These are phyloP conservation scores for Populus nigra DNA, from an alignment of 345 rosid genomes.

Conservation along the genomic window DNA sequence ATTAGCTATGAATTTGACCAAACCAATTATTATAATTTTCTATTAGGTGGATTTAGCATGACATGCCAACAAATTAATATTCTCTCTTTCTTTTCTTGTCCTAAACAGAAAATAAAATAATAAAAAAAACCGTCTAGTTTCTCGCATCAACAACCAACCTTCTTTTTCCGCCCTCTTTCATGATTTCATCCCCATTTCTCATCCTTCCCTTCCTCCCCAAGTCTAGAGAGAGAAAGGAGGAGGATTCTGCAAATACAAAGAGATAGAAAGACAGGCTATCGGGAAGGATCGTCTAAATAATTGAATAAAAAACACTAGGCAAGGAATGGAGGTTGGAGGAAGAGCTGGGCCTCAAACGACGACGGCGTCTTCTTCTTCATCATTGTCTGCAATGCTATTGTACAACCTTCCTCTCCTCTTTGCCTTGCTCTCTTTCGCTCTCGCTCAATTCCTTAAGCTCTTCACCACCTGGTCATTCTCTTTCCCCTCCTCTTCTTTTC, in stretches of 20 bases:
- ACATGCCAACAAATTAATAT: not conserved
- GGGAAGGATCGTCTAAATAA: not conserved
- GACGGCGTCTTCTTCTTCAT: slow-evolving; percentile 34
- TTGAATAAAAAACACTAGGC: not conserved
- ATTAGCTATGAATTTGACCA: not conserved
- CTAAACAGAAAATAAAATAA: too few relatives aligned
- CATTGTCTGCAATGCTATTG: slow-evolving; percentile 36
- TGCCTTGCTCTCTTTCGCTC: slow-evolving; percentile 83
- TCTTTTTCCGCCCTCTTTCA: not conserved
- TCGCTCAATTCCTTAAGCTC: slow-evolving; percentile 95
- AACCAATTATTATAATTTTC: not conserved
- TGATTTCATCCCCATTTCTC: not conserved
- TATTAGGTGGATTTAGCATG: not conserved
- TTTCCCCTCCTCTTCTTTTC: not conserved
- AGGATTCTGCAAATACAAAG: too few relatives aligned
- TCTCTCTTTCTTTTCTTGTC: too few relatives aligned
- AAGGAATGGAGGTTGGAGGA: slow-evolving; percentile 35
- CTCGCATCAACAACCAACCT: too few relatives aligned
- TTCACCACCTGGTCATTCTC: slow-evolving; percentile 83
- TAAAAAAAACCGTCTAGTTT: too few relatives aligned
- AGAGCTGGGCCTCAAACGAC: slow-evolving; percentile 10
- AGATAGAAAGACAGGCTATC: too few relatives aligned
- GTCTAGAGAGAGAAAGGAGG: not conserved
- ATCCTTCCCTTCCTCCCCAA: not conserved
- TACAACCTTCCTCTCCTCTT: slow-evolving; percentile 76